These are phyloP conservation scores for Chytridiales sp. DNA, from an alignment of 371 early-diverging fungal genomes.

Conservation along the genomic window DNA sequence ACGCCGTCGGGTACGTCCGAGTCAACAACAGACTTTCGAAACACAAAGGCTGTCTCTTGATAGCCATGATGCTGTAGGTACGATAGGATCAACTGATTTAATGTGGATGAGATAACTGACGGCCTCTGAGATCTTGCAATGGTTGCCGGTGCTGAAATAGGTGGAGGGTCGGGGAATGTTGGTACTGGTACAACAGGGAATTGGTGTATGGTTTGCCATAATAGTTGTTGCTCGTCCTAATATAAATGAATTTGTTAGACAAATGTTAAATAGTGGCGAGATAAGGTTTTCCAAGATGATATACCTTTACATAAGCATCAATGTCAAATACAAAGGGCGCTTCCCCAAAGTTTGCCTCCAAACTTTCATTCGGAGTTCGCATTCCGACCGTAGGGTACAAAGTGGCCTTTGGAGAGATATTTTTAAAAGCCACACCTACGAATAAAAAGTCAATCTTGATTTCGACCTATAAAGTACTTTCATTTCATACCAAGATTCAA, in stretches of 20 bases:
- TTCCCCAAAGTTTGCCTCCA: constrained; percentile 90
- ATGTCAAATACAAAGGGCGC: constrained; percentile 84
- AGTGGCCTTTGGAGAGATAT: constrained; percentile 38
- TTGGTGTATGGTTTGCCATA: constrained; percentile 23
- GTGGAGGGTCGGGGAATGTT: background rate
- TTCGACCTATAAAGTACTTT: constrained; percentile 22
- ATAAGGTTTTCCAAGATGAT: background rate
- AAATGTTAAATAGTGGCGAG: background rate
- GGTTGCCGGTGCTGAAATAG: background rate
- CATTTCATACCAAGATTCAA: constrained; percentile 66
- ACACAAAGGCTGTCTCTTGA: constrained; percentile 63
- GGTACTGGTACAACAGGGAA: constrained; percentile 13
- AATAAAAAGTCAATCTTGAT: background rate
- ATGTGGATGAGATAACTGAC: background rate
- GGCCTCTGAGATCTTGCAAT: constrained; percentile 11
- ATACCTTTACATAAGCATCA: constrained; percentile 61
- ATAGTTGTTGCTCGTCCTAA: constrained; percentile 29
- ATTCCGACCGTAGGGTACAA: constrained; percentile 88
- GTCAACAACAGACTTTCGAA: constrained; percentile 31
- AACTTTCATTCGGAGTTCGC: constrained; percentile 81
- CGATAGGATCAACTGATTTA: constrained; percentile 61
- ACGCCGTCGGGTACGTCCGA: constrained; percentile 43
- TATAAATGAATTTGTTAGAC: background rate
- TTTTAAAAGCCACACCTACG: constrained; percentile 37
- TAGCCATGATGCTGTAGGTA: constrained; percentile 81